Base-by-base conservation (phyloP, 2,329 filamentous ascomycete species). In the Stromatinia cepivora region DNA sequence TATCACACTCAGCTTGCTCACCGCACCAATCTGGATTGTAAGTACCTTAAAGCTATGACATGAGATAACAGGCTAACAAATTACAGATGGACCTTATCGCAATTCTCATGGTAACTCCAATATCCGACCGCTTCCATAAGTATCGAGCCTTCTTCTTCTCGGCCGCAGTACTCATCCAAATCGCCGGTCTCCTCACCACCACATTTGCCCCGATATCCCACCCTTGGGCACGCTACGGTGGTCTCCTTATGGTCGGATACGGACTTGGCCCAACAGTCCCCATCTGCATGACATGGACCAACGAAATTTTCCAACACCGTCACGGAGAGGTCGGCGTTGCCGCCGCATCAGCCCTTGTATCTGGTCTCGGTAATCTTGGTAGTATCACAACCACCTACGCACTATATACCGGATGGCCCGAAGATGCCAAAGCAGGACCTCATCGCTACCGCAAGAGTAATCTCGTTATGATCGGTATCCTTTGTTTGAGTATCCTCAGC, bases 281-380 rank as follows among this genome's bases (percentile, higher is more conserved):
- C 15, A 94, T 94, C 76, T 94, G 92, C 79, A 97, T 97, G 93
- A 90, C 93, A 48, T 97, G 93, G 93, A 93, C 92, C 45, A 92
- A 89, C 72, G 92, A 97, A 80, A 90, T 97, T 77, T 97, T 97
- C 83, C 93, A 97, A 81, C 86, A 87, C 45, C 90, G 93, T 17
- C 93, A 97, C 77, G 92, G 93, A 59, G 93, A 97, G 80, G 92
- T 97, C 31, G 93, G 93, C 68, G 93, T 97, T 9, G 93, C 93
- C 5, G 91, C 93, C 20, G 93, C 93, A 0, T 88, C 91, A 1
- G 93, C 93, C 3, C 84, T 97, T 15, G 93, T 97, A 0, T 95
- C 92, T 0, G 93, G 93, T 0, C 84, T 96, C 52, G 93, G 93
- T 0, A 97, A 97, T 76, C 82, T 96, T 25, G 93, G 93, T 42